A percentile compares a stretch with the other conserved stretches of the same genome.
phyloP scores from a whole-genome alignment of 2,329 filamentous ascomycete species.

The Cryphonectria carpinicola region DNA sequence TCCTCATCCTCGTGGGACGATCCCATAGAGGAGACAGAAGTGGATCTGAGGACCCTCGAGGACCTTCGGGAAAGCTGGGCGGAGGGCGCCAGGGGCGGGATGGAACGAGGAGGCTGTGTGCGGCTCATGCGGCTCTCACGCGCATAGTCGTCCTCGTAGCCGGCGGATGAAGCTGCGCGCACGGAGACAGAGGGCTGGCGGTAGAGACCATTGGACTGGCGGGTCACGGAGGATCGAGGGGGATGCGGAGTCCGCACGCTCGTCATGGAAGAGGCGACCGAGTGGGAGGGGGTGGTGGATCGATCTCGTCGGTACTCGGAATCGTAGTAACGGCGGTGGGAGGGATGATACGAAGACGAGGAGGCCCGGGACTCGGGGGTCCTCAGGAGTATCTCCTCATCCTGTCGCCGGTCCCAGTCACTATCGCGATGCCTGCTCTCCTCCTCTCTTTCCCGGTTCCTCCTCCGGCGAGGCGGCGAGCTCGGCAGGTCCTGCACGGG shows the following conservation, averaged over 20 bases:
- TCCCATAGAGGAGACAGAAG: slow-evolving; percentile 39
- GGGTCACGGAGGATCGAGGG: slow-evolving; percentile 36
- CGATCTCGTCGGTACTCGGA: slow-evolving; percentile 16
- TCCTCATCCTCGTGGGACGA: slow-evolving; percentile 30
- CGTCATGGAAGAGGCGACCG: slow-evolving; percentile 32
- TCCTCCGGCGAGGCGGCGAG: slow-evolving; percentile 36
- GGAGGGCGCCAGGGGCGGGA: slow-evolving; percentile 36
- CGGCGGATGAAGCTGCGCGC: slow-evolving; percentile 12
- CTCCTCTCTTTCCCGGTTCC: slow-evolving; percentile 4
- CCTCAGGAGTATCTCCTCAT: slow-evolving; percentile 25
- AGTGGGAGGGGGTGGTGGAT: slow-evolving; percentile 30
- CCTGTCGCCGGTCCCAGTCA: slow-evolving; percentile 17
- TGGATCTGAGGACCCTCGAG: slow-evolving; percentile 34
- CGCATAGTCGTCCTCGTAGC: slow-evolving; percentile 36
- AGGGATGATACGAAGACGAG: slow-evolving; percentile 25
- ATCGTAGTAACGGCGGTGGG: slow-evolving; percentile 20
- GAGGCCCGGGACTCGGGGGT: slow-evolving; percentile 28
- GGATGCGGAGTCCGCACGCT: slow-evolving; percentile 39
- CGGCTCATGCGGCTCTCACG: slow-evolving; percentile 37
- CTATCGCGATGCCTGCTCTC: slow-evolving; percentile 9
- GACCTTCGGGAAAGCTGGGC: slow-evolving; percentile 42
- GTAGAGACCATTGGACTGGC: slow-evolving; percentile 32
- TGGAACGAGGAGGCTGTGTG: slow-evolving; percentile 25
- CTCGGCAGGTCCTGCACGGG: slow-evolving; percentile 32
- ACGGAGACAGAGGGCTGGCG: slow-evolving; percentile 30